phyloP scores from a whole-genome alignment of 108 stramenopile species.

The Cyclostephanos invisitatus region DNA sequence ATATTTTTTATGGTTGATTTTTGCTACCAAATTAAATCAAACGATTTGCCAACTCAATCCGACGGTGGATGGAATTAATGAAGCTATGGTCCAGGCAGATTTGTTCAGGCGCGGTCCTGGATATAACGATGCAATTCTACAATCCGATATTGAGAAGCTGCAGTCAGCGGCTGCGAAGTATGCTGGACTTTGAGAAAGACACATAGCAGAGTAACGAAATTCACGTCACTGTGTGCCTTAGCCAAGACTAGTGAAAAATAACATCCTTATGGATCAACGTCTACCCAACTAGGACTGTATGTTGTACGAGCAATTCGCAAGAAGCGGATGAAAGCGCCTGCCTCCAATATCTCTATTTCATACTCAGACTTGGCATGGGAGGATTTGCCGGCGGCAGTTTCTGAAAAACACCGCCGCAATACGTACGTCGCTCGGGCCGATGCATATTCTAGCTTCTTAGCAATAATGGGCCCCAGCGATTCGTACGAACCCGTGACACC shows the following conservation, averaged over 20 bases:
- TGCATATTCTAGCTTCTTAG: slow-evolving; percentile 75
- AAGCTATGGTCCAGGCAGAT: slow-evolving; percentile 61
- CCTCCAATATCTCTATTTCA: slow-evolving; percentile 79
- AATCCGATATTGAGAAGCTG: slow-evolving; percentile 51
- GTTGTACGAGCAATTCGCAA: slow-evolving; percentile 66
- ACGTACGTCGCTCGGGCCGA: slow-evolving; percentile 72
- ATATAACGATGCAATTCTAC: slow-evolving; percentile 64
- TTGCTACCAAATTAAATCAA: slow-evolving; percentile 62
- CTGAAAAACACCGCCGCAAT: slow-evolving; percentile 67
- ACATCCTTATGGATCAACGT: slow-evolving; percentile 40
- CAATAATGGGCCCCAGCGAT: slow-evolving; percentile 59
- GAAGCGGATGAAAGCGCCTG: slow-evolving; percentile 68
- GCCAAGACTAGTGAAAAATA: background rate
- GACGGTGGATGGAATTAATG: slow-evolving; percentile 48
- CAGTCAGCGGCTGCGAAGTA: slow-evolving; percentile 47
- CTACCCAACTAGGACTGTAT: slow-evolving; percentile 75
- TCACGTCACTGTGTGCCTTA: background rate
- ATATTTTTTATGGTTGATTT: slow-evolving; percentile 60
- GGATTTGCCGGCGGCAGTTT: slow-evolving; percentile 39
- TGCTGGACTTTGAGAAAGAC: slow-evolving; percentile 26
- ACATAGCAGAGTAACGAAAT: background rate
- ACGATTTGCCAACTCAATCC: slow-evolving; percentile 63
- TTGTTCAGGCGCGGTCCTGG: slow-evolving; percentile 26
- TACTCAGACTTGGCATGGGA: slow-evolving; percentile 54
- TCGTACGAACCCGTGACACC: slow-evolving; percentile 55